phyloP scores from a whole-genome alignment of 768 basidiomycete species.

The Lactifluus hygrophoroides region DNA sequence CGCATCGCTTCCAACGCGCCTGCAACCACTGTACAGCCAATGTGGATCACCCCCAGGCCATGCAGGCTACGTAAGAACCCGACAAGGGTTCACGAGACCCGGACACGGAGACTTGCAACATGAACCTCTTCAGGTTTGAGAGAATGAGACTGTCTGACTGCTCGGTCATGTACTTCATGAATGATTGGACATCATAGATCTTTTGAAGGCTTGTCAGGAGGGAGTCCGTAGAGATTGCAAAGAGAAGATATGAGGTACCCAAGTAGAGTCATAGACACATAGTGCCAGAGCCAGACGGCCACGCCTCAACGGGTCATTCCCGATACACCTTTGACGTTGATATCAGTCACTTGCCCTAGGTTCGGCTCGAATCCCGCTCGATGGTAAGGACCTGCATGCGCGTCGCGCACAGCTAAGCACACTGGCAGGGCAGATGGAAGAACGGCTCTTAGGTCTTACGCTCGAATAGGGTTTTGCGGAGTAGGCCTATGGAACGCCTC shows the following conservation, averaged over 20 bases:
- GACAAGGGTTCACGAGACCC: neutral
- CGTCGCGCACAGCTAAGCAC: neutral
- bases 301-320: neutral
- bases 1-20: too few species aligned
- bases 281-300: neutral
- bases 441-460: slow-evolving; percentile 15
- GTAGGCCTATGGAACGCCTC: slow-evolving; percentile 6
- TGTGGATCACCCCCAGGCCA: slow-evolving; percentile 1
- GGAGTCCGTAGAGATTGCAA: neutral
- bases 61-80: neutral
- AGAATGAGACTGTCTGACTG: neutral
- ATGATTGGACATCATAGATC: neutral
- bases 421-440: slow-evolving; percentile 7
- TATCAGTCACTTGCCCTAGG: neutral
- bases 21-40: slow-evolving; percentile 6
- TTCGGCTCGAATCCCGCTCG: too few species aligned
- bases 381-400: neutral
- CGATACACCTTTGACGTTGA: neutral
- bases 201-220: slow-evolving; percentile 10
- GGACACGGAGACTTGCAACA: neutral
- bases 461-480: neutral
- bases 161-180: too few species aligned
- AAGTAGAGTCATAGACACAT: neutral
- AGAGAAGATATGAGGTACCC: neutral
- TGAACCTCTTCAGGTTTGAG: slow-evolving; percentile 7